Conservation (phyloP, 495 filamentous ascomycete genomes). For the Clohesyomyces aquaticus region DNA sequence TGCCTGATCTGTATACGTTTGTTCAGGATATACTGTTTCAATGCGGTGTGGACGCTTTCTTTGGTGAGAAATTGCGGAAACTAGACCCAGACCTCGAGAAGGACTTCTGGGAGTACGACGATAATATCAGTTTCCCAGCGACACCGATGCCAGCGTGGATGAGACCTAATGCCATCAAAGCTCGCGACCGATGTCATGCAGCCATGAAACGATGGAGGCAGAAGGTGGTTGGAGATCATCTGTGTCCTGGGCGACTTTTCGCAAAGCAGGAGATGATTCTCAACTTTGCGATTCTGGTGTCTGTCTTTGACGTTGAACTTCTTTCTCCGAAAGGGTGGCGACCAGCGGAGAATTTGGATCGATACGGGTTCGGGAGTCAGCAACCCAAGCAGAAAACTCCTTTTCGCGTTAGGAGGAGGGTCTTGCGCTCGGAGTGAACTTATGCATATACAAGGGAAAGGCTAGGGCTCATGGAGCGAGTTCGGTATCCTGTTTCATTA, state of each 20-base stretch:
- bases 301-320: slow-evolving; percentile 27
- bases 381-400: slow-evolving; percentile 1
- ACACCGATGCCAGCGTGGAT: slow-evolving; percentile 32
- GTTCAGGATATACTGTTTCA: slow-evolving; percentile 31
- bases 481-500: too few species aligned
- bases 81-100: slow-evolving; percentile 33
- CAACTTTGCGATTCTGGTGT: slow-evolving; percentile 9
- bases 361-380: slow-evolving; percentile 7
- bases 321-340: not conserved
- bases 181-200: slow-evolving; percentile 14
- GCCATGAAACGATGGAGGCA: slow-evolving; percentile 13
- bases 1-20: slow-evolving; percentile 11
- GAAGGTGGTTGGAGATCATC: slow-evolving; percentile 4
- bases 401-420: slow-evolving; percentile 1
- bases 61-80: slow-evolving; percentile 36
- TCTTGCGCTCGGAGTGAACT: not conserved
- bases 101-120: slow-evolving; percentile 42
- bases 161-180: slow-evolving; percentile 21
- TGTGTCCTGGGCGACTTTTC: slow-evolving; percentile 30
- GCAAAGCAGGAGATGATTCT: slow-evolving; percentile 32
- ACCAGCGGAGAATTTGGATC: not conserved
- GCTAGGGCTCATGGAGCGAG: too few species aligned
- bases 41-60: slow-evolving; percentile 34
- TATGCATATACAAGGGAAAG: not conserved
- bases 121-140: slow-evolving; percentile 28